Evolutionary conservation across 495 filamentous ascomycete genomes (phyloP).

Genomic region (Annulohypoxylon bovei): DNA sequence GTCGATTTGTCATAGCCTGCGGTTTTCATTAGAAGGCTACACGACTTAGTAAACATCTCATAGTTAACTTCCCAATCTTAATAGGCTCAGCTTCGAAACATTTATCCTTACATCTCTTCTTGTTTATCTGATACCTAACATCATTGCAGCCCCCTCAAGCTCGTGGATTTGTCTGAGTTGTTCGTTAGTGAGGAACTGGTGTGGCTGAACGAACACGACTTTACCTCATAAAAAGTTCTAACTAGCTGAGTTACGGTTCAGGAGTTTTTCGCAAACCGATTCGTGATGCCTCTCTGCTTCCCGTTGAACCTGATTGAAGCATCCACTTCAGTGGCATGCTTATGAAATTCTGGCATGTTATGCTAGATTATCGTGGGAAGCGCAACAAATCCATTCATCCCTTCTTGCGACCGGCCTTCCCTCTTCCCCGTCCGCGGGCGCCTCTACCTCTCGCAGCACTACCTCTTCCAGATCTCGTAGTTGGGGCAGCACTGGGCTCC

Average conservation of each 20-base stretch:
- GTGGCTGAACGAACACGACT: not conserved
- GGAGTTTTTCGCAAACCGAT: not conserved
- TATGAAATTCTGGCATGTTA: not conserved
- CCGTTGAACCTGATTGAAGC: not conserved
- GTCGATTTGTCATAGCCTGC: not conserved
- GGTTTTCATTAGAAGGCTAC: not conserved
- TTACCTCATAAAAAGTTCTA: not conserved
- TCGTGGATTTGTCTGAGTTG: not conserved
- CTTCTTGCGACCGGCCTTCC: constrained; percentile 43
- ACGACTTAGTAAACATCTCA: not conserved
- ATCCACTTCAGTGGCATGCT: not conserved
- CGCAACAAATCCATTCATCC: constrained; percentile 17
- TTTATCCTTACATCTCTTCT: not conserved
- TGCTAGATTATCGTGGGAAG: not conserved
- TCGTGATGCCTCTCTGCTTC: not conserved
- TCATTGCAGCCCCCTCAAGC: not conserved
- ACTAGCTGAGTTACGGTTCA: not conserved
- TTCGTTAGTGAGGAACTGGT: not conserved
- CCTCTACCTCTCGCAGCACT: constrained; percentile 25
- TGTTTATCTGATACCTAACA: not conserved
- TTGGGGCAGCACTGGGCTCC: constrained; percentile 25
- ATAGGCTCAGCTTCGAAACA: not conserved
- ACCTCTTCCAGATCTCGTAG: constrained; percentile 36
- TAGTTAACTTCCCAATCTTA: not conserved
- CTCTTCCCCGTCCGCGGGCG: constrained; percentile 39